Conservation (phyloP, 164 flowering plant species). For the Houttuynia cordata region DNA sequence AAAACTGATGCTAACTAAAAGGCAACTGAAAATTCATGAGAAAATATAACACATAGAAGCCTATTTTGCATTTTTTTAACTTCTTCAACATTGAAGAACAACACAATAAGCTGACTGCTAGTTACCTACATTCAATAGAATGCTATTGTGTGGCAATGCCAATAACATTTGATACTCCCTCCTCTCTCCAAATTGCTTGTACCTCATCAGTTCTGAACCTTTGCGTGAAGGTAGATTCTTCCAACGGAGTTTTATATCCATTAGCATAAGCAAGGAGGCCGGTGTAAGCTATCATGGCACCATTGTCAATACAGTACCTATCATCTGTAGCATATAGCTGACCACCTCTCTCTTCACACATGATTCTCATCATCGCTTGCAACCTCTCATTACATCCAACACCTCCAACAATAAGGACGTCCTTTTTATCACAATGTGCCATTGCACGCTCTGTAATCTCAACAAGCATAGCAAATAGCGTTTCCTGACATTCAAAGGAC, state of each 20-base stretch:
- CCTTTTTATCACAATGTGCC: constrained; percentile 93
- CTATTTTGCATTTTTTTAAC: too few species aligned
- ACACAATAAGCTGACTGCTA: too few species aligned
- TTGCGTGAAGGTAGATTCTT: constrained; percentile 88
- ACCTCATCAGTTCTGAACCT: constrained; percentile 96
- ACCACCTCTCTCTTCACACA: constrained; percentile 92
- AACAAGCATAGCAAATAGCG: constrained; percentile 94
- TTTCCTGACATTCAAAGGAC: constrained; percentile 36
- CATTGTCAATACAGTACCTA: constrained; percentile 86
- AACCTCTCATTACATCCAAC: constrained; percentile 95
- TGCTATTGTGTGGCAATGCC: constrained; percentile 3
- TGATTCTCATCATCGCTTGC: constrained; percentile 91
- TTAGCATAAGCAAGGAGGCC: constrained; percentile 34
- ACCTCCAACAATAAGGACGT: constrained; percentile 94
- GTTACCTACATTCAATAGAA: neutral
- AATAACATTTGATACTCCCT: constrained; percentile 8
- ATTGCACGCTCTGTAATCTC: constrained; percentile 97
- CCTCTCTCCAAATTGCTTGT: constrained; percentile 77
- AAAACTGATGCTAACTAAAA: too few species aligned
- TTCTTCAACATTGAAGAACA: too few species aligned
- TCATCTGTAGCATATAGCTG: constrained; percentile 81
- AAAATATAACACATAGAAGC: too few species aligned
- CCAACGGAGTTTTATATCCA: constrained; percentile 60
- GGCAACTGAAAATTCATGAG: too few species aligned
- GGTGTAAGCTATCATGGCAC: constrained; percentile 11